Base-by-base conservation (phyloP, 495 filamentous ascomycete species). In the Penicillium robsamsonii region DNA sequence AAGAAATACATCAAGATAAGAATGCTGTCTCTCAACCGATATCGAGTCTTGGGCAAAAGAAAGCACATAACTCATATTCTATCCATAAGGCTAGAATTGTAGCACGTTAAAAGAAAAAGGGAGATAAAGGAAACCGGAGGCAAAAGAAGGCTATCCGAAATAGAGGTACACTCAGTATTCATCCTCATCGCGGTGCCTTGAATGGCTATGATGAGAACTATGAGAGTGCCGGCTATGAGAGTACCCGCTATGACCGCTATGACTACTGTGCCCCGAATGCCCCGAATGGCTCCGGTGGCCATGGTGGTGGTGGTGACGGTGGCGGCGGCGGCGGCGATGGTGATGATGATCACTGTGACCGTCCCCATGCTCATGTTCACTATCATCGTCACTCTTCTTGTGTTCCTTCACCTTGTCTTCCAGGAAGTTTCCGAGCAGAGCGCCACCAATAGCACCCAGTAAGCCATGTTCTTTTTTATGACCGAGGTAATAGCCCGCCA, bases 391-490 rank as follows among this genome's bases (percentile, higher is more conserved):
- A 40, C 61, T 51, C 5, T 52, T 55, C 30, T 53, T 59, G 56
- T 62, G 59, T 46, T 73, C 66, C 55, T 77, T 75, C 31, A 75
- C 50, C 43, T 75, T 72, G 44, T 77, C 61, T 46, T 74, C 71
- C 2, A 80, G 5, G 9, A 77, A 69, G 49, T 75, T 81, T 2
- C 79, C 79, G 4, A 76, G 47, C 15, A 83, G 63, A 0, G 79
- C 80, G 44, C 79, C 79, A 7, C 75, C 76, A 30, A 81, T 60
- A 17, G 79, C 73, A 22, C 79, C 79, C 22, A 82, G 53, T 2
- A 82, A 52, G 0, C 75, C 77, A 60, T 82, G 79, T 3, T 72
- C 65, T 29, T 68, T 70, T 63, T 80, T 77, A 40, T 76, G 72
- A 1, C 79, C 79, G 0, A 75, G 57, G 52, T 71, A 78, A 33